Conservation (phyloP, 768 basidiomycete species). For the Lentinula guzmanii region DNA sequence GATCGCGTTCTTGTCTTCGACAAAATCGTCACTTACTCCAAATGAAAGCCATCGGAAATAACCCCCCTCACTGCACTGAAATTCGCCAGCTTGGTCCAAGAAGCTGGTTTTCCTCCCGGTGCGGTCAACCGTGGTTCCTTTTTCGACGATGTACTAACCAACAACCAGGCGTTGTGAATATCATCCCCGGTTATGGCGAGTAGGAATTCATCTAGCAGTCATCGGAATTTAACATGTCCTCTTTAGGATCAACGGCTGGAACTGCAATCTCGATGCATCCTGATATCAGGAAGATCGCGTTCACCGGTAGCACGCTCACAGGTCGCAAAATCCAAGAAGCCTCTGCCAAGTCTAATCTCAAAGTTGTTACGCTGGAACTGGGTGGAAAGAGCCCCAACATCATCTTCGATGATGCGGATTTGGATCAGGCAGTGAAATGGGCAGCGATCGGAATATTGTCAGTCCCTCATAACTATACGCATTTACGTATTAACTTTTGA, state of each 20-base stretch:
- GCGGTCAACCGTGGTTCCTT: conserved; percentile 54
- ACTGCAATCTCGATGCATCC: conserved; percentile 50
- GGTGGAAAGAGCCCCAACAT: conserved; percentile 66
- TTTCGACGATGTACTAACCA: conserved; percentile 32
- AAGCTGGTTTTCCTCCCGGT: conserved; percentile 61
- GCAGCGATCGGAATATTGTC: conserved; percentile 54
- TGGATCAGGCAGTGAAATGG: conserved; percentile 56
- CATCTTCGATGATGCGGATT: conserved; percentile 56
- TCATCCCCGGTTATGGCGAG: conserved; percentile 9
- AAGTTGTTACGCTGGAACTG: conserved; percentile 65
- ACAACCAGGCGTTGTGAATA: neutral
- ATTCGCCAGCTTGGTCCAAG: conserved; percentile 35
- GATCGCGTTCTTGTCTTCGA: too few species aligned
- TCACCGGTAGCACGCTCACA: conserved; percentile 65
- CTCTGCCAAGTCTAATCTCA: conserved; percentile 63
- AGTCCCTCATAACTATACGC: conserved; percentile 12
- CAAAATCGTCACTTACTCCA: neutral
- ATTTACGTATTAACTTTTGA: neutral
- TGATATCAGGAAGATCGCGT: conserved; percentile 57
- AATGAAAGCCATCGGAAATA: conserved; percentile 50
- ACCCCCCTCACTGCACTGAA: conserved; percentile 53
- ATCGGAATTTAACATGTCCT: neutral
- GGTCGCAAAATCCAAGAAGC: conserved; percentile 62
- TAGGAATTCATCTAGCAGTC: neutral
- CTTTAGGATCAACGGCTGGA: conserved; percentile 43